Conservation (phyloP, 768 basidiomycete genomes). For the Glaciozyma antarctica region DNA sequence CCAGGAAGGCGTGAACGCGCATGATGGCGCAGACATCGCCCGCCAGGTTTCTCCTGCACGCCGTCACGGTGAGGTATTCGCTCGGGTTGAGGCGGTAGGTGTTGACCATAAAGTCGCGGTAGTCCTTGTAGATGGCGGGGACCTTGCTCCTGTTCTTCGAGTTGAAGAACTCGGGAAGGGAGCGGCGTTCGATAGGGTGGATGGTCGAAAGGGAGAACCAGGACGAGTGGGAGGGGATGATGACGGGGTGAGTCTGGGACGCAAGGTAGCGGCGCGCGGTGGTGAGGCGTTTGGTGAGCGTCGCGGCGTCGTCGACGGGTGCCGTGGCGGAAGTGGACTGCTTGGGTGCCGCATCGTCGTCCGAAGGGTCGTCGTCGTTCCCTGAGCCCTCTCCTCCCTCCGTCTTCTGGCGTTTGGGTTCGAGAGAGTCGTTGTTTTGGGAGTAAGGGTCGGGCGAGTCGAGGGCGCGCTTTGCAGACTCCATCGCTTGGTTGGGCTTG, state of each 20-base stretch:
- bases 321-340: not conserved
- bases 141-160: conserved; percentile 90
- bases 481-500: too few species aligned
- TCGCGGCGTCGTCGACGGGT: not conserved
- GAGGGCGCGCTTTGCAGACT: not conserved
- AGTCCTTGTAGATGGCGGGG: conserved; percentile 95
- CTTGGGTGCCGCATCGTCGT: not conserved
- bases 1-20: conserved; percentile 96
- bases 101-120: conserved; percentile 99
- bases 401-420: not conserved
- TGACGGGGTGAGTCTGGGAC: conserved; percentile 86
- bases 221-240: conserved; percentile 91
- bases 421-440: not conserved
- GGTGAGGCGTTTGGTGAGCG: conserved; percentile 3
- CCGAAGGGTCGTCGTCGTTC: not conserved
- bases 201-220: conserved; percentile 97
- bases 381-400: not conserved
- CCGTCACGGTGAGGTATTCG: conserved; percentile 95
- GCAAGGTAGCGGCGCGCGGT: conserved; percentile 82
- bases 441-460: not conserved
- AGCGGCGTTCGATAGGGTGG: conserved; percentile 80
- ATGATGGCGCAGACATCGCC: conserved; percentile 98
- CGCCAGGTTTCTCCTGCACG: conserved; percentile 87
- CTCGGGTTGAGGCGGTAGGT: conserved; percentile 86
- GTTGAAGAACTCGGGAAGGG: conserved; percentile 97